phyloP scores from a whole-genome alignment of 805 yeast genomes.

The Metschnikowia vanudenii region DNA sequence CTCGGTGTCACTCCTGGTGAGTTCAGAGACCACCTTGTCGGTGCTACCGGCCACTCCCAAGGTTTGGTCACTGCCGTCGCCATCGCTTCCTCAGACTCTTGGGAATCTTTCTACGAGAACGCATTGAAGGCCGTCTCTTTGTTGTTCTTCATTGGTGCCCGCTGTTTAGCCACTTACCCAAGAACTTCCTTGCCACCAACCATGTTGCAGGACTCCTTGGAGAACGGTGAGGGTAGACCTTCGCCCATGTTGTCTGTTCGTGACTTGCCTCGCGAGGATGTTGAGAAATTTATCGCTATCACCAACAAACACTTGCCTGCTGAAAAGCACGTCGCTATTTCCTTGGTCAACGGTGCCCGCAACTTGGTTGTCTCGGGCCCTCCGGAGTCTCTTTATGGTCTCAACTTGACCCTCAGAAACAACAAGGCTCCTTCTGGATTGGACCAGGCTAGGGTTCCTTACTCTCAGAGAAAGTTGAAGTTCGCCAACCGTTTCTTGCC shows the following conservation, averaged over 20 bases:
- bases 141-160: conserved; percentile 89
- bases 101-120: conserved; percentile 77
- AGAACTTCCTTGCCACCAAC: conserved; percentile 93
- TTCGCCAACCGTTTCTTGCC: conserved; percentile 93
- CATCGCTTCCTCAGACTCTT: conserved; percentile 72
- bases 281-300: conserved; percentile 71
- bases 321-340: conserved; percentile 86
- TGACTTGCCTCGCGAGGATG: conserved; percentile 78
- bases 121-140: conserved; percentile 78
- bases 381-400: conserved; percentile 95
- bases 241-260: conserved; percentile 96
- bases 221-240: conserved; percentile 93
- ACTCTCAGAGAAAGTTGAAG: conserved; percentile 88
- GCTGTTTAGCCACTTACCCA: conserved; percentile 89
- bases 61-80: conserved; percentile 93
- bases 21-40: conserved; percentile 63
- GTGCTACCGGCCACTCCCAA: conserved; percentile 88
- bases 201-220: conserved; percentile 85
- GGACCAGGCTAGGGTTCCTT: conserved; percentile 93
- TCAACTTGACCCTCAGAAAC: conserved; percentile 86
- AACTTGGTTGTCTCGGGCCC: conserved; percentile 96
- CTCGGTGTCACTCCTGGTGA: conserved; percentile 90
- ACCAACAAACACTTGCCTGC: conserved; percentile 92
- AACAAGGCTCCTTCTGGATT: conserved; percentile 92
- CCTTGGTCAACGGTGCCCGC: conserved; percentile 93